Base-by-base conservation (phyloP, 2,329 filamentous ascomycete species). In the Pseudocercospora musae region DNA sequence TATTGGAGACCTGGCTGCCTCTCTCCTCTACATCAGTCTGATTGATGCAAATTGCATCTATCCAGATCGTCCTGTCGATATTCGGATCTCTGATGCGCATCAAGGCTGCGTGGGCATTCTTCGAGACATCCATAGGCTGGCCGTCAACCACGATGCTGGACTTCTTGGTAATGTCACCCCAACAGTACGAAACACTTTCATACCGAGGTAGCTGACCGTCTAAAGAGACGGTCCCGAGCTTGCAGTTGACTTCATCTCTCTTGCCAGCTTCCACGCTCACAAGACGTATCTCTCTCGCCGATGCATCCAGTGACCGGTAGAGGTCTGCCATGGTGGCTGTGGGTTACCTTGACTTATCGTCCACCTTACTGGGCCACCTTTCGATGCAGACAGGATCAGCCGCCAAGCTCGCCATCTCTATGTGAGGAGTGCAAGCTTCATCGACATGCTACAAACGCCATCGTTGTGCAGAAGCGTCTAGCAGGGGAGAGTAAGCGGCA, bases 41-140 rank as follows among this genome's bases (percentile, higher is more conserved):
- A 48, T 59, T 52, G 57, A 63, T 63, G 52, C 60, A 63, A 9
- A 63, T 50, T 4, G 57, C 42, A 44, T 63, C 60, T 10, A 63
- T 53, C 52, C 52, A 63, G 10, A 63, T 20, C 15, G 20, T 49
- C 42, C 60, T 29, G 9, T 23, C 33, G 4, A 8, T 8, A 8
- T 33, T 44, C 1, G 9, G 13, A 1, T 11, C n/a, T n/a, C 40
- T 29, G 15, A 59, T 52, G 27, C 60, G 49, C n/a, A 29, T 20
- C 23, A 63, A 42, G 6, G 57, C 60, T 13, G 20, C 23, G 3
- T 44, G 37, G 2, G 49, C 33, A 13, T 29, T 59, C 25, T 27
- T 44, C 2, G 60, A 52, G 10, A 63, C 40, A 42, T 57, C 20
- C 20, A 57, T 29, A 11, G 42, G 6, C 20, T 44, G 44, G 31